phyloP scores from a whole-genome alignment of 139 green algal genomes.

The Coccomyxa sp. region DNA sequence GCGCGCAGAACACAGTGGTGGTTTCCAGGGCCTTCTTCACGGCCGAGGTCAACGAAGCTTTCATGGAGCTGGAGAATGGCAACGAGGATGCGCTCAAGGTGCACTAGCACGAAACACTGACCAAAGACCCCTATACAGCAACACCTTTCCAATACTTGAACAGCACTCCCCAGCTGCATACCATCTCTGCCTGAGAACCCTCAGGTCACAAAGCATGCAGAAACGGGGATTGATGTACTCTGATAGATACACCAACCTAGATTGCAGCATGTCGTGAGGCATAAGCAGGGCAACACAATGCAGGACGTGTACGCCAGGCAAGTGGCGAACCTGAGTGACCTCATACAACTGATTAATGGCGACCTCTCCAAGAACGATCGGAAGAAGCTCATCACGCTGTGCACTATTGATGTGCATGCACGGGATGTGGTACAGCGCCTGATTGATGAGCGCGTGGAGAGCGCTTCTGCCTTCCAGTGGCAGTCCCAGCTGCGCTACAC shows the following conservation, averaged over 20 bases:
- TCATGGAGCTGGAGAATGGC: constrained; percentile 89
- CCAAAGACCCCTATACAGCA: too few species aligned
- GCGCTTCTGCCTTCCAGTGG: constrained; percentile 80
- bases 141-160: too few species aligned
- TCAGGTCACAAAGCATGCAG: too few species aligned
- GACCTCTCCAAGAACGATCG: constrained; percentile 73
- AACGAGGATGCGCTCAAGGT: constrained; percentile 90
- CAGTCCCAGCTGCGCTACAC: constrained; percentile 89
- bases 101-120: too few species aligned
- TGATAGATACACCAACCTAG: too few species aligned
- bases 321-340: constrained; percentile 69
- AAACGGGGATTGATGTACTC: too few species aligned
- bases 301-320: constrained; percentile 38
- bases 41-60: constrained; percentile 78
- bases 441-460: constrained; percentile 80
- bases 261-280: too few species aligned
- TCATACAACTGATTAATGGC: constrained; percentile 87
- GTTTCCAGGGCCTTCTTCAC: constrained; percentile 90
- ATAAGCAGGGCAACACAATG: too few species aligned
- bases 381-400: constrained; percentile 94
- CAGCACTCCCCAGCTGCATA: too few species aligned
- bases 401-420: constrained; percentile 92
- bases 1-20: constrained; percentile 79
- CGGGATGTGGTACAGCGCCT: constrained; percentile 85
- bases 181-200: too few species aligned